Evolutionary conservation across 371 early-diverging fungal species (phyloP).

Genomic region (Modicella reniformis): DNA sequence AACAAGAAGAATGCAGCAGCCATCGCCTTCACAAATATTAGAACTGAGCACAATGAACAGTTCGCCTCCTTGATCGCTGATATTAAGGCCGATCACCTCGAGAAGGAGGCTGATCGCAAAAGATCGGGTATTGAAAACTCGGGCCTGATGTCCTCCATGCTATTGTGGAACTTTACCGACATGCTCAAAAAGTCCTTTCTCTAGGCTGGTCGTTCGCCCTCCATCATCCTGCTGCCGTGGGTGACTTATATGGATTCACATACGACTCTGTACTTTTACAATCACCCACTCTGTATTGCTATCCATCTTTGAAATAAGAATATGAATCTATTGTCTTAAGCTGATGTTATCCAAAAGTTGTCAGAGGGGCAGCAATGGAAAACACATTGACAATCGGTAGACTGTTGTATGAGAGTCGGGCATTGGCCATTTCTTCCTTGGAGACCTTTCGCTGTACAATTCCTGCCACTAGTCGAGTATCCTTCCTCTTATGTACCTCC

Average conservation of each 20-base stretch:
- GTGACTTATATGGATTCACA: no score
- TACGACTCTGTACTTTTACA: no score
- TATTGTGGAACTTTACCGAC: no score
- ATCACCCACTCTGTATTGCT: no score
- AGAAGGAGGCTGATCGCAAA: slow-evolving; percentile 93
- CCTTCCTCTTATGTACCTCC: not conserved
- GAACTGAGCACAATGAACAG: slow-evolving; percentile 94
- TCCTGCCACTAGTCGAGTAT: slow-evolving; percentile 5
- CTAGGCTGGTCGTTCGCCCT: no score
- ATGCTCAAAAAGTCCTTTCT: no score
- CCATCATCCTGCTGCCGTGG: no score
- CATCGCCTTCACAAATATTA: slow-evolving; percentile 94
- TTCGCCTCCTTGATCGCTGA: slow-evolving; percentile 89
- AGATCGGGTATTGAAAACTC: slow-evolving; percentile 98
- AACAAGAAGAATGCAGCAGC: slow-evolving; percentile 99
- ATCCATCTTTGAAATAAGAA: not conserved
- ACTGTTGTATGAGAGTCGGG: slow-evolving; percentile 39
- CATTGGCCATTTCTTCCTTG: slow-evolving; percentile 27
- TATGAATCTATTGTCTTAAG: not conserved
- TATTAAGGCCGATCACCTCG: slow-evolving; percentile 92
- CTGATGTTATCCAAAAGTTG: slow-evolving; percentile 13
- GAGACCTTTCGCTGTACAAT: slow-evolving; percentile 40
- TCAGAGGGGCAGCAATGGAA: slow-evolving; percentile 19
- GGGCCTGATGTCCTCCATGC: slow-evolving; percentile 94
- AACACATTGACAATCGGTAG: slow-evolving; percentile 44